These are phyloP conservation scores for Microthlaspi erraticum DNA, from an alignment of 345 rosid genomes.

Conservation along the genomic window DNA sequence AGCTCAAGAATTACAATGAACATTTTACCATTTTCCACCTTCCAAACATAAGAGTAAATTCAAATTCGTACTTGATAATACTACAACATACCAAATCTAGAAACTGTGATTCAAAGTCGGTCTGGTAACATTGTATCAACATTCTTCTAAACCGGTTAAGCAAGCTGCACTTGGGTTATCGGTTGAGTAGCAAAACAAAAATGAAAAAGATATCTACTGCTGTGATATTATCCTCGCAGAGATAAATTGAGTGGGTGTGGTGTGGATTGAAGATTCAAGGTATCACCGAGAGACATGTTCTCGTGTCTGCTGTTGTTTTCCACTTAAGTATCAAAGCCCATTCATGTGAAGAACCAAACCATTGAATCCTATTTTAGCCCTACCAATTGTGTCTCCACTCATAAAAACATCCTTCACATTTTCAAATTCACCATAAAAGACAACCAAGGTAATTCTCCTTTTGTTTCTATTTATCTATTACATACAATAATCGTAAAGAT, in stretches of 20 bases:
- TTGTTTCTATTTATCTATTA: background rate
- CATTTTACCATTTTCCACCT: background rate
- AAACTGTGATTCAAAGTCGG: background rate
- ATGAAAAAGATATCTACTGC: background rate
- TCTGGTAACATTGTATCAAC: background rate
- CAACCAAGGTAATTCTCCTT: slow-evolving; percentile 26
- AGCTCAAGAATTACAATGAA: background rate
- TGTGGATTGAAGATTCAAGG: slow-evolving; percentile 27
- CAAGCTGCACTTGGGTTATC: background rate
- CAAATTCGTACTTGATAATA: background rate
- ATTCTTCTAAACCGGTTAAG: background rate
- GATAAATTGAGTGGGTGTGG: slow-evolving; percentile 25
- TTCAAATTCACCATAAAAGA: slow-evolving; percentile 26
- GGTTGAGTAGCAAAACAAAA: background rate
- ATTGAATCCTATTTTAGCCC: slow-evolving; percentile 34
- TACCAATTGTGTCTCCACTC: slow-evolving; percentile 34
- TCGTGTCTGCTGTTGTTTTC: slow-evolving; percentile 41
- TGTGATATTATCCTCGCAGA: slow-evolving; percentile 4
- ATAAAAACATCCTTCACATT: slow-evolving; percentile 25
- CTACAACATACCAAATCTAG: background rate
- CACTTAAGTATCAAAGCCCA: slow-evolving; percentile 34
- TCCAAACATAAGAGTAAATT: background rate
- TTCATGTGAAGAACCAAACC: slow-evolving; percentile 43
- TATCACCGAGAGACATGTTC: slow-evolving; percentile 43
- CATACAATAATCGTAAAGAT: background rate